Evolutionary conservation across 1,284 basidiomycete species (phyloP).

Genomic region (Erythrobasidium hasegawianum): DNA sequence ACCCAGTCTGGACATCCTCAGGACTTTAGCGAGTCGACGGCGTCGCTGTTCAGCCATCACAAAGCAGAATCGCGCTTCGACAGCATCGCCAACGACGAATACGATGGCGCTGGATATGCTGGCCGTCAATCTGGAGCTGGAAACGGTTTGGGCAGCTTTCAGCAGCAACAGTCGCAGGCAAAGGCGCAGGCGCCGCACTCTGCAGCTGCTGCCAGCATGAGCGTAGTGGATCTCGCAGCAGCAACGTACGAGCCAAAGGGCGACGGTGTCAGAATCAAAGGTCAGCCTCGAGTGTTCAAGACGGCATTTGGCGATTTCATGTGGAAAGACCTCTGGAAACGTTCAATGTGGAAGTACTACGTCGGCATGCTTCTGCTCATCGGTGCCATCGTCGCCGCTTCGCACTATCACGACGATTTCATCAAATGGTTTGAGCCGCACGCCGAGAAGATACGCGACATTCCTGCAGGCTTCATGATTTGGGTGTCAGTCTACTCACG

Average conservation of each 20-base stretch:
- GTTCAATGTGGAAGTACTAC: constrained; percentile 31
- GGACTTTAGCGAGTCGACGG: background rate
- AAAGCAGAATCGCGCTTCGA: too few relatives aligned
- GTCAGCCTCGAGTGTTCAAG: constrained; percentile 16
- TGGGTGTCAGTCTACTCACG: constrained; percentile 11
- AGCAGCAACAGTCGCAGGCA: too few relatives aligned
- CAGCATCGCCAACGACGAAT: background rate
- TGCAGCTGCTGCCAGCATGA: too few relatives aligned
- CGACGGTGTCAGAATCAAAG: too few relatives aligned
- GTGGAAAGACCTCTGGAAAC: constrained; percentile 25
- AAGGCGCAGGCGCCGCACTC: too few relatives aligned
- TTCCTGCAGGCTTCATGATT: constrained; percentile 32
- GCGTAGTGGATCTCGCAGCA: too few relatives aligned
- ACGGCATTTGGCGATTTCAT: constrained; percentile 28
- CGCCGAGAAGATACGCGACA: constrained; percentile 27
- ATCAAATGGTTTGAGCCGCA: constrained; percentile 28
- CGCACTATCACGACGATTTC: constrained; percentile 27
- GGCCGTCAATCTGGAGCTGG: too few relatives aligned
- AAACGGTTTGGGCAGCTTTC: too few relatives aligned
- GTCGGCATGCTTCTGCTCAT: constrained; percentile 1
- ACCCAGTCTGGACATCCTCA: background rate
- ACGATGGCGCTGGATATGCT: background rate
- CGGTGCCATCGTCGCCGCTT: constrained; percentile 5
- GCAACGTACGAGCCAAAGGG: too few relatives aligned
- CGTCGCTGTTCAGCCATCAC: background rate